Base-by-base conservation (phyloP, 2,329 filamentous ascomycete species). In the Colletotrichum incanum region DNA sequence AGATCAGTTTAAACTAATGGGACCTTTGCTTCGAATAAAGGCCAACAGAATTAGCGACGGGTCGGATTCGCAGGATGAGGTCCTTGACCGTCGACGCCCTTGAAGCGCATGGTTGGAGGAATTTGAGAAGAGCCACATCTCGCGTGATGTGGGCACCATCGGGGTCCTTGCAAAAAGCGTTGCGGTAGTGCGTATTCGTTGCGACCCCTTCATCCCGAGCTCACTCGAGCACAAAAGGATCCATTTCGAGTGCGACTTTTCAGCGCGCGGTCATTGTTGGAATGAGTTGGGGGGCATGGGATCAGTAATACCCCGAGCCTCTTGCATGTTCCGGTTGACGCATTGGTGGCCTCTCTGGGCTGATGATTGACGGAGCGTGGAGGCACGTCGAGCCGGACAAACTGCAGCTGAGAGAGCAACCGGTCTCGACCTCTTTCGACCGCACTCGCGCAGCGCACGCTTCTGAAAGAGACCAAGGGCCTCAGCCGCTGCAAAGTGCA, bases 111-210 rank as follows among this genome's bases (percentile, higher is more conserved):
- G 65, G 60, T 11, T 26, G 14, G n/a, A 50, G 31, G 45, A 37
- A 50, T 49, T 23, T 31, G 52, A 31, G 16, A 54, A 45, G 59
- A 37, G 28, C 58, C 43, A 62, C 20, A 49, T n/a, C n/a, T 67
- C n/a, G 26, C 65, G 68, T 68, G 52, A 63, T 67, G 69, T 71
- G 69, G 65, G 58, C 65, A 61, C 41, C 37, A 41, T 49, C 43
- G 12, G 16, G 56, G 39, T 18, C 41, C 41, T 31, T 61, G 43
- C n/a, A 45, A 18, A 37, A 8, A 41, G 39, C 26, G 56, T 60
- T 60, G 56, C 56, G 39, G 45, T 31, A 54, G 23, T 68, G 67
- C 55, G 56, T 71, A 56, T 67, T 69, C 65, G 69, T 52, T 47
- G 61, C 43, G 20, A 52, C 45, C 45, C 64, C 58, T 71, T 71